phyloP scores from a whole-genome alignment of 1,284 basidiomycete species.

The Golubevia sp. region DNA sequence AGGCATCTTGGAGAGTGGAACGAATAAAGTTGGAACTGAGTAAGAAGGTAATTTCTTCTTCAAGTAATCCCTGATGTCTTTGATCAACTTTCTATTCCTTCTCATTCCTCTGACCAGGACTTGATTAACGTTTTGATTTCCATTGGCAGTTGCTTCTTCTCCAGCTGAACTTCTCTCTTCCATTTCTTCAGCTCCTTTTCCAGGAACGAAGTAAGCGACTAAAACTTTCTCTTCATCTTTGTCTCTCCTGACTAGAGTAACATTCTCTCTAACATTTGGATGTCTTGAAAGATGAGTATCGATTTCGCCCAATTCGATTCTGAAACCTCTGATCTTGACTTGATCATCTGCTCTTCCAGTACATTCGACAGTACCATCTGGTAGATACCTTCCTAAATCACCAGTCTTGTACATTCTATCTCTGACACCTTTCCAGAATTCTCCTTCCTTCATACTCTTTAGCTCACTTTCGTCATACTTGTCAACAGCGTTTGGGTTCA shows the following conservation, averaged over 20 bases:
- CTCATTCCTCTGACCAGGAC: conserved; percentile 45
- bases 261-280: conserved; percentile 91
- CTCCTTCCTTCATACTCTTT: conserved; percentile 39
- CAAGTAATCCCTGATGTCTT: conserved; percentile 89
- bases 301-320: conserved; percentile 98
- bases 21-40: conserved; percentile 66
- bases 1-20: conserved; percentile 92
- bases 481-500: conserved; percentile 35
- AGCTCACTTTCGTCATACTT: conserved; percentile 40
- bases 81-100: conserved; percentile 75
- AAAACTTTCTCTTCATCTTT: conserved; percentile 99
- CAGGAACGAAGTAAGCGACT: conserved; percentile 96
- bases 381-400: conserved; percentile 91
- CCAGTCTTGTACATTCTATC: conserved; percentile 98
- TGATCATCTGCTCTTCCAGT: conserved; percentile 98
- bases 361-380: conserved; percentile 93
- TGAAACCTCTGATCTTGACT: conserved; percentile 98
- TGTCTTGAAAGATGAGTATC: conserved; percentile 95
- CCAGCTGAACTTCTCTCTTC: conserved; percentile 62
- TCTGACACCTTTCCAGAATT: conserved; percentile 88
- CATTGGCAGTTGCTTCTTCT: conserved; percentile 15
- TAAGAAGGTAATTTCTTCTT: conserved; percentile 91
- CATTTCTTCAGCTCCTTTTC: conserved; percentile 71
- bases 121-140: conserved; percentile 22
- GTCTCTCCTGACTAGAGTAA: conserved; percentile 93